Evolutionary conservation across 306 rosid species (phyloP).

Genomic region (Malus orientalis): DNA sequence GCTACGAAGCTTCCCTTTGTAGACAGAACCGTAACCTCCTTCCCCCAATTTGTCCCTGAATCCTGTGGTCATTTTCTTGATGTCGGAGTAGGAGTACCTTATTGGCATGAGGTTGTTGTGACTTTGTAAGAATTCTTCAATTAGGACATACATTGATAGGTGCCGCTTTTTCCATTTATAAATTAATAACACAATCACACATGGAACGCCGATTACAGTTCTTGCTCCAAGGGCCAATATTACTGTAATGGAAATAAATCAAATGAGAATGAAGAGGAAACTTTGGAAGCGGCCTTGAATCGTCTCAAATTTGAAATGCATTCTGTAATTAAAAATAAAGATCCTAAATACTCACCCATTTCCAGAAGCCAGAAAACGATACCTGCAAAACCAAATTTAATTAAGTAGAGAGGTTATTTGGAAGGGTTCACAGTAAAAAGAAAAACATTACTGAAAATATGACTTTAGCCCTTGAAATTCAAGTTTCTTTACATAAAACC

Average conservation of each 20-base stretch:
- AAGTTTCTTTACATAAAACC: no score
- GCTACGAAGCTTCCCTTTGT: neutral
- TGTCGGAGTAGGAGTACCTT: neutral
- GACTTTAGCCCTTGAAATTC: no score
- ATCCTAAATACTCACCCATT: no score
- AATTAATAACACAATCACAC: neutral
- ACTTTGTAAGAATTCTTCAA: neutral
- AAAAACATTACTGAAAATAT: no score
- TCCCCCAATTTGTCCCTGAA: neutral
- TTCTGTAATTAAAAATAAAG: no score
- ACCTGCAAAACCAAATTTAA: no score
- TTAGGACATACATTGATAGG: neutral
- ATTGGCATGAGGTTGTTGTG: conserved; percentile 1
- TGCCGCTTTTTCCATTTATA: neutral
- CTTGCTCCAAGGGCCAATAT: rapidly evolving
- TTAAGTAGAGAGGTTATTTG: no score
- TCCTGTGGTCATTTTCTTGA: neutral
- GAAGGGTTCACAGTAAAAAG: no score
- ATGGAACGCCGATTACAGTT: neutral
- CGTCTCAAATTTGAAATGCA: no score
- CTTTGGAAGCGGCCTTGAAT: rapidly evolving
- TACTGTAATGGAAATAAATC: neutral
- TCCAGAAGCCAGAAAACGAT: no score
- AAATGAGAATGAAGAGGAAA: no score
- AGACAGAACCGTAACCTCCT: conserved; percentile 4